Evolutionary conservation across 129 eudicot genomes (phyloP).

Genomic region (Artemisia argyi): DNA sequence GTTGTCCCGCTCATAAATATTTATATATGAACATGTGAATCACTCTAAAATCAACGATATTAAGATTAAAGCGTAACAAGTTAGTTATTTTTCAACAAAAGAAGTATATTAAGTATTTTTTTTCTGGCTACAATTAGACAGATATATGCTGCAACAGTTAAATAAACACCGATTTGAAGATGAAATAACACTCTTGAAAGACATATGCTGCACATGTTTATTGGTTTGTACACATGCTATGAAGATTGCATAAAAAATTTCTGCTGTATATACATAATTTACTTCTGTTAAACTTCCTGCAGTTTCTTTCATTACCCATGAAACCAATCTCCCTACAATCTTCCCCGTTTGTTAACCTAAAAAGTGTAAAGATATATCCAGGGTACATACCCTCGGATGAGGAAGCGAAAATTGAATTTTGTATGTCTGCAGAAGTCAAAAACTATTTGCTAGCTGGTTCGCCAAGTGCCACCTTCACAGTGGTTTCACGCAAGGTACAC

Average conservation of each 20-base stretch:
- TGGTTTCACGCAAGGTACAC: background rate
- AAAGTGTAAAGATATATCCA: background rate
- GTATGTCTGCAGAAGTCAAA: background rate
- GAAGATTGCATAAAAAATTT: background rate
- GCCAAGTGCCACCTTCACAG: background rate
- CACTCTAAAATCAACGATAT: background rate
- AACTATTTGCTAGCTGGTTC: slow-evolving; percentile 5
- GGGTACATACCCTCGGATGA: no score
- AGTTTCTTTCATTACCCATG: background rate
- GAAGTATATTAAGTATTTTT: no score
- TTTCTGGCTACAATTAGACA: no score
- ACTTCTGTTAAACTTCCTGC: background rate
- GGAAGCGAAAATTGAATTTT: background rate
- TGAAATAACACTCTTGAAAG: background rate
- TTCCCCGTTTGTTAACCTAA: background rate
- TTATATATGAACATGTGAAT: background rate
- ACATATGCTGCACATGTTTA: background rate
- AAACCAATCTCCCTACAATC: background rate
- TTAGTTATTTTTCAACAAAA: background rate
- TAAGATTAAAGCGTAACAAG: background rate
- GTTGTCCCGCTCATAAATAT: background rate
- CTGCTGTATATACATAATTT: background rate
- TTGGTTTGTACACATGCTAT: background rate
- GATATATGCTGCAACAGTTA: no score
- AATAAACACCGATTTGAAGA: background rate